Base-by-base conservation (phyloP, 345 rosid genomes). In the Passiflora organensis region DNA sequence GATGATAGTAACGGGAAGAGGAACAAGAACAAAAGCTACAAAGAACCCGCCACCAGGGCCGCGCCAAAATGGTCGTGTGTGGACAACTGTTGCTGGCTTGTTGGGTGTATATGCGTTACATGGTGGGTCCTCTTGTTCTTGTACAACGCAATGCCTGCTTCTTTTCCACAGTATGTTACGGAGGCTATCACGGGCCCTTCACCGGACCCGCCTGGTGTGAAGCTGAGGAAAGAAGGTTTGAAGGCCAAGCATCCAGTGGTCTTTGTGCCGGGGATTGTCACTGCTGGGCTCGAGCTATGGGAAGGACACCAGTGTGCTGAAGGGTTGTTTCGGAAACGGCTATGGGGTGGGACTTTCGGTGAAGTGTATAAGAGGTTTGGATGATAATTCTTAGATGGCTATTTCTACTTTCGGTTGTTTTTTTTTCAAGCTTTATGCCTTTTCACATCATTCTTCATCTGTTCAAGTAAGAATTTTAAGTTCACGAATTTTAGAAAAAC, bases 321-420 rank as follows among this genome's bases (percentile, higher is more conserved):
- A 43, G 95, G 89, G 11, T 64, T 91, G 71, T 93, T 93, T 64
- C 66, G 99, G 69, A 93, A 89, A 61, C 83, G 99, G 34, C 72
- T 93, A 56, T 93, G 99, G 99, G 99, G 99, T 32, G 99, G 99
- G 48, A 84, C 95, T n/a, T 93, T 93, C 61, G 96, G 96, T 28
- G 99, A 93, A 56, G 94, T 86, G 5, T 89, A 89, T 58, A 93
- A 81, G 70, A 93, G 99, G 99, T 89, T 54, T 28, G 59, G 34
- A 51, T 48, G 45, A 28, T 28, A 28, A 28, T 28, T 28, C 34
- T 28, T 28, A 2, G 16, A 32, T 59, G 50, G 57, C 38, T 63
- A 2, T 24, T 22, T 56, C 6, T 32, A 37, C 47, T 4, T 42
- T 55, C 43, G 24, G 22, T 38, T 38, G 46, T 20, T 36, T 18